Percentiles rank a stretch among this genome's conserved stretches.
phyloP scores from a whole-genome alignment of 768 basidiomycete genomes.

The Mycena belliarum region DNA sequence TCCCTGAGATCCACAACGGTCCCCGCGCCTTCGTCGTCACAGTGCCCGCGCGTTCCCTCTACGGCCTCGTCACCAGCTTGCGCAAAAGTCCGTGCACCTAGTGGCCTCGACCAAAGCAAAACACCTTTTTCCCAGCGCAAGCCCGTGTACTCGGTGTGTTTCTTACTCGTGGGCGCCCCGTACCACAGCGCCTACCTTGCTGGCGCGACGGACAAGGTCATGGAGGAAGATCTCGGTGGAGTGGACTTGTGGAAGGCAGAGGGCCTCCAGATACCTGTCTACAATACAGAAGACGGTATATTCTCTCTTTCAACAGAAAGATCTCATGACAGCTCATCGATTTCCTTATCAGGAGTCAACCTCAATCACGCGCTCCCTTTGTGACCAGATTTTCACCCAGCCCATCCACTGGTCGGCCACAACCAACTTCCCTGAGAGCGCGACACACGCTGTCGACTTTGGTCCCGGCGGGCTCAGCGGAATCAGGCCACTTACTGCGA shows the following conservation, averaged over 20 bases:
- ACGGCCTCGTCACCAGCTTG: conserved; percentile 89
- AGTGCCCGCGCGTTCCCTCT: conserved; percentile 87
- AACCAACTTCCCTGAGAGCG: conserved; percentile 84
- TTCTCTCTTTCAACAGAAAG: conserved; percentile 20
- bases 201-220: conserved; percentile 72
- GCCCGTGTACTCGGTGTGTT: conserved; percentile 88
- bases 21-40: conserved; percentile 90
- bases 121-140: conserved; percentile 92
- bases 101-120: conserved; percentile 91
- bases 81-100: conserved; percentile 87
- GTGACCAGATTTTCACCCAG: conserved; percentile 89
- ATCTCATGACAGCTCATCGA: conserved; percentile 22
- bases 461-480: conserved; percentile 94
- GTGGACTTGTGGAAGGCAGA: conserved; percentile 75
- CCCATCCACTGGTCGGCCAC: conserved; percentile 94
- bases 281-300: conserved; percentile 90
- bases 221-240: conserved; percentile 71
- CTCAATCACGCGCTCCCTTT: conserved; percentile 84
- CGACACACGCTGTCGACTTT: conserved; percentile 95
- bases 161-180: conserved; percentile 93
- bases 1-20: conserved; percentile 85
- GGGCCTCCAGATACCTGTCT: conserved; percentile 83
- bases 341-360: conserved; percentile 56
- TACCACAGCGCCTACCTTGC: conserved; percentile 90
- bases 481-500: conserved; percentile 87